Base-by-base conservation (phyloP, 371 early-diverging fungal genomes). In the Syncephalis fuscata region DNA sequence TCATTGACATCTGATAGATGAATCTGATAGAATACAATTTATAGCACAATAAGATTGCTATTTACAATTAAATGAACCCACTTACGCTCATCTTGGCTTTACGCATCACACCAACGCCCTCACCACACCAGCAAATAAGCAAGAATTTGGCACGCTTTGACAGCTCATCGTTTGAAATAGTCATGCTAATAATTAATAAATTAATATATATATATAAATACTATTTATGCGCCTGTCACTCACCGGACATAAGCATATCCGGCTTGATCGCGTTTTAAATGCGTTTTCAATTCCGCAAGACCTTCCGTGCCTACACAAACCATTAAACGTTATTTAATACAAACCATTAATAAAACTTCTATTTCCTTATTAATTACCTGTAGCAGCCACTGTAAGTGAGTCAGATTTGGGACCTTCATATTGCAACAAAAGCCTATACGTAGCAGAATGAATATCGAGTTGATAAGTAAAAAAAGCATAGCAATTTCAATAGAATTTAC, bases 81-180 rank as follows among this genome's bases (percentile, higher is more conserved):
- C 57, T 26, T 43, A 81, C 73, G 41, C 80, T 70, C 22, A 91
- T 62, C 61, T 84, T 86, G 21, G 87, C 91, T 53, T 80, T 80
- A 26, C 88, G 74, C 88, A 88, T 86, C 47, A 85, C 64, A 54
- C 78, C 78, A n/a, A 86, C 84, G 1, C 71, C 56, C n/a, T 71
- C 59, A 23, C 88, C 91, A 56, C 85, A 82, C 82, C 85, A 87
- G 22, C 74, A 70, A 1, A 86, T 61, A 5, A 83, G 59, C 8
- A 84, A 69, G 56, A 80, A 82, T 62, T 82, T 83, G 44, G 71
- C 63, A 50, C 83, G 65, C 44, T 74, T 56, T 17, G 70, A 79
- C 60, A 82, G 76, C 72, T 82, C 83, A 57, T 88, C 88, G 59
- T 90, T 90, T 38, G 82, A 80, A 58, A 87, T 73, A 36, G 74